A percentile compares a stretch with the other conserved stretches of the same genome.
Conservation (phyloP, 2,329 filamentous ascomycete species). For the Venturia carpophila region DNA sequence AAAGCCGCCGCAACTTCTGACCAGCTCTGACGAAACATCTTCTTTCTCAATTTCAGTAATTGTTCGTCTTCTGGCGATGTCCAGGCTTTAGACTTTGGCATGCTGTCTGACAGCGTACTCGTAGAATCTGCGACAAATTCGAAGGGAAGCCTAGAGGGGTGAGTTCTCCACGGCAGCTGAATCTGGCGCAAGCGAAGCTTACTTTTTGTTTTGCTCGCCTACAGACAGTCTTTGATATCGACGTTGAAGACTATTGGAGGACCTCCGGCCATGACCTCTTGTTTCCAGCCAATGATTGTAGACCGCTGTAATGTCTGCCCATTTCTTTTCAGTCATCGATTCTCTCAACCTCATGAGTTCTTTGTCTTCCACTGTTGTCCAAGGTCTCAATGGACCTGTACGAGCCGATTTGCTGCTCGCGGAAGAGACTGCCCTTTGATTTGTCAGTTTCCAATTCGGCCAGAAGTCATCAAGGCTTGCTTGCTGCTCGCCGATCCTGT, state of each 20-base stretch:
- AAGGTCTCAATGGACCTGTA: not conserved
- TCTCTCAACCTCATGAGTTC: not conserved
- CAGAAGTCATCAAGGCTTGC: no score
- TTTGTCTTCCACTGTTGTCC: constrained; percentile 1
- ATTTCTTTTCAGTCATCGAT: not conserved
- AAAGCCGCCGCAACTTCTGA: not conserved
- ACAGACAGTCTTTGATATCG: not conserved
- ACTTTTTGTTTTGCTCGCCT: not conserved
- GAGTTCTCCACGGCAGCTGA: no score
- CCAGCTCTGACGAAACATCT: not conserved
- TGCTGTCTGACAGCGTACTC: not conserved
- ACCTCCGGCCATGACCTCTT: not conserved
- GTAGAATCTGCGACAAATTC: not conserved
- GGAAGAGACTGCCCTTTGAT: not conserved
- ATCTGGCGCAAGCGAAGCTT: not conserved
- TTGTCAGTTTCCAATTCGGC: no score
- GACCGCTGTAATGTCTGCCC: not conserved
- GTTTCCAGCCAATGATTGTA: not conserved
- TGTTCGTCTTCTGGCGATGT: not conserved
- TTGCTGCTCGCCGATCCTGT: not conserved
- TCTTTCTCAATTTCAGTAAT: not conserved
- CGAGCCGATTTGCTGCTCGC: not conserved
- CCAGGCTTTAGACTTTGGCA: not conserved
- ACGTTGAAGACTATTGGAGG: not conserved
- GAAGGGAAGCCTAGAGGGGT: not conserved